These are phyloP conservation scores for Withania somnifera DNA, from an alignment of 305 asterid genomes.

Conservation along the genomic window DNA sequence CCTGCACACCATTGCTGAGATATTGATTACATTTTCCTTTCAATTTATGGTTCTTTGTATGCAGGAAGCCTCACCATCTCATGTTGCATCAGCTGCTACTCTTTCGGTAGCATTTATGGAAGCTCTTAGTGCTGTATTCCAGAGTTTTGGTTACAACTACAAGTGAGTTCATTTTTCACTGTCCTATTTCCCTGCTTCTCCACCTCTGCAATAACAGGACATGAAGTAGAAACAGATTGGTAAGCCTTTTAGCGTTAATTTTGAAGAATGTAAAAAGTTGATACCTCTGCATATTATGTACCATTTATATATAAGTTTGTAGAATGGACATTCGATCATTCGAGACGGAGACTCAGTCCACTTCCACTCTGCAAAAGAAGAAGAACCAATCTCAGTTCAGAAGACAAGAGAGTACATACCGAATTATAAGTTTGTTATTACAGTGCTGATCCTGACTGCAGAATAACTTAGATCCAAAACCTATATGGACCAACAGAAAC, in stretches of 20 bases:
- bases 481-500: too few species aligned
- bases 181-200: not conserved
- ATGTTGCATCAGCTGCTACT: slow-evolving; percentile 93
- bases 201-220: not conserved
- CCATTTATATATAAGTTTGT: not conserved
- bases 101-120: slow-evolving; percentile 96
- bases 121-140: slow-evolving; percentile 63
- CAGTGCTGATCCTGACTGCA: too few species aligned
- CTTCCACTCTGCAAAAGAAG: too few species aligned
- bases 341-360: too few species aligned
- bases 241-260: not conserved
- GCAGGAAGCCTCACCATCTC: slow-evolving; percentile 82
- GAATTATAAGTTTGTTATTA: too few species aligned
- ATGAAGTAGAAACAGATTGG: not conserved
- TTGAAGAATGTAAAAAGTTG: not conserved
- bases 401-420: too few species aligned
- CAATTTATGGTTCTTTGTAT: not conserved
- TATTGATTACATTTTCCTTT: not conserved
- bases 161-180: slow-evolving; percentile 32
- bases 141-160: slow-evolving; percentile 60
- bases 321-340: not conserved
- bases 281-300: not conserved
- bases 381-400: too few species aligned
- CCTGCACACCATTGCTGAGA: not conserved
- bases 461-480: too few species aligned